These are phyloP conservation scores for Macrolepiota fuliginosa DNA, from an alignment of 768 basidiomycete genomes.

Conservation along the genomic window DNA sequence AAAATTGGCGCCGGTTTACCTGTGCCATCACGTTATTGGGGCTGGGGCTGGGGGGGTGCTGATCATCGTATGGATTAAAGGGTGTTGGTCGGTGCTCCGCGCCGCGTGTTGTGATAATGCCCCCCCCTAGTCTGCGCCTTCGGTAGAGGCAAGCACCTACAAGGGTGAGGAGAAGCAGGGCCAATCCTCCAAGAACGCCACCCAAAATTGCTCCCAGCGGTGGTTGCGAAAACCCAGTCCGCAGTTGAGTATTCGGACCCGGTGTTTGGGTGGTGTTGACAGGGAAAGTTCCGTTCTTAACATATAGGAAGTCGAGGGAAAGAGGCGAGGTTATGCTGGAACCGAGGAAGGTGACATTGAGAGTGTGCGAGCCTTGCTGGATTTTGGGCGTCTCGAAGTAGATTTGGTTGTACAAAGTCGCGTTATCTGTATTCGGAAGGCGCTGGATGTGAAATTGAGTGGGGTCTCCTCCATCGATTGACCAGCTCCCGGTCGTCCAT, in stretches of 20 bases:
- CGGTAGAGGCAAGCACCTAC: constrained; percentile 12
- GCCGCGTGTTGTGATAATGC: neutral
- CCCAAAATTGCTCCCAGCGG: constrained; percentile 20
- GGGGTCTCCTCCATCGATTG: constrained; percentile 19
- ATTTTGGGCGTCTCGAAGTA: constrained; percentile 23
- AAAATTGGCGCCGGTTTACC: neutral
- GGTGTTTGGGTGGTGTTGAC: too few species aligned
- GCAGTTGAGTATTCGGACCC: too few species aligned
- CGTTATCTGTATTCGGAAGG: constrained; percentile 4
- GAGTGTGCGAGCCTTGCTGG: constrained; percentile 19
- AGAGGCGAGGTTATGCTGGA: constrained; percentile 22
- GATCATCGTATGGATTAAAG: neutral
- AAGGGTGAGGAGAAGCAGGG: constrained; percentile 16
- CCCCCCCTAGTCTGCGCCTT: constrained; percentile 13
- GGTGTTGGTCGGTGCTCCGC: neutral
- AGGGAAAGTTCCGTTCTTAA: constrained; percentile 19
- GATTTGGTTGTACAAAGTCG: constrained; percentile 22
- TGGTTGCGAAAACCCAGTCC: neutral
- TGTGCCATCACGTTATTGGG: neutral
- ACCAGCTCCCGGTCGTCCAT: constrained; percentile 14
- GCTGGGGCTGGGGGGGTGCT: neutral
- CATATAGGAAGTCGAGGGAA: constrained; percentile 21
- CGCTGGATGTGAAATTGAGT: constrained; percentile 20
- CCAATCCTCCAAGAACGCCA: constrained; percentile 20
- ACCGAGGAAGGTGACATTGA: constrained; percentile 22